Evolutionary conservation across 768 basidiomycete genomes (phyloP), one percentile per base, ranked within the genome.

Genomic region (Pholiota microspora): DNA sequence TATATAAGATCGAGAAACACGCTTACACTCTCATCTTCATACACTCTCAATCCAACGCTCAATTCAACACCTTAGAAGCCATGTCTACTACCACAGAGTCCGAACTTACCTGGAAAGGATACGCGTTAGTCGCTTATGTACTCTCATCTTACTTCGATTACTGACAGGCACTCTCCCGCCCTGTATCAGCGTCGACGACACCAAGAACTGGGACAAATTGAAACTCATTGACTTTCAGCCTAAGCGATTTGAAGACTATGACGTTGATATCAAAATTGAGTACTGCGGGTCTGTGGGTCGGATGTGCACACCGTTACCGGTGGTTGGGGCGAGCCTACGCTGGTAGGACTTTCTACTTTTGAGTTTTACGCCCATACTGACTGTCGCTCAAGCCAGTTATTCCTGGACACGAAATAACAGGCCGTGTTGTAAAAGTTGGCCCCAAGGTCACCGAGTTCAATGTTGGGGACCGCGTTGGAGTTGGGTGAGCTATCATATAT

Each of bases 361-460:
- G n/a, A 21, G 42, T 13, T 54, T 28, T 21, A 40, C 18, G 32
- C 15, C 12, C 21, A 23, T 31, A 27, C 45, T 45, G 12, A 51
- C 13, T 25, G 23, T 40, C 40, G 10, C 16, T 31, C 24, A 50
- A 71, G 69, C 74, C 73, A 32, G 46, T 74, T 25, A 73, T 76
- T 36, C 63, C 71, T 29, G 77, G 79, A 7, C 82, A 85, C 62
- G 82, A 84, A 67, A 81, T 86, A 50, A 73, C 81, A 44, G 84
- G 84, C 2, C 68, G 67, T 8, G 82, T 79, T 31, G 73, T 73
- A 15, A 69, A 73, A 12, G 80, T 88, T 52, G 84, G 86, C 1
- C 65, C 76, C 4, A 73, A 81, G 36, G 83, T 85, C 44, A 73
- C 62, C 2, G 75, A 76, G 46, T 74, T 85, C 71, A 81, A 82